Conservation (phyloP, 176 grass and related monocot species). For the sorghum (Sorghum bicolor) region Sorghum_bicolor_NCBIv3 NC_012875.2:47828501-47829000, state of each 20-base stretch:
- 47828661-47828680: background rate
- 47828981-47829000: background rate
- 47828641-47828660: background rate
- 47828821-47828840: background rate
- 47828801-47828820: background rate
- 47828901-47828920: background rate
- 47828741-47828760: background rate
- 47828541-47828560: background rate
- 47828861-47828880: background rate
- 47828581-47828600: background rate
- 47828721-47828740: background rate
- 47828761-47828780: background rate
- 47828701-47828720: background rate
- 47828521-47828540: constrained; percentile 4
- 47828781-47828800: background rate
- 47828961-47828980: background rate
- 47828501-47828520: background rate
- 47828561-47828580: background rate
- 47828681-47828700: background rate
- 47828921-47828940: background rate
- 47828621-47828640: background rate
- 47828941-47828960: background rate
- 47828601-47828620: background rate
- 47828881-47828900: background rate
- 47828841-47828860: background rate